phyloP scores from a whole-genome alignment of 208 protist species.

The Leishmania martiniquensis region DNA sequence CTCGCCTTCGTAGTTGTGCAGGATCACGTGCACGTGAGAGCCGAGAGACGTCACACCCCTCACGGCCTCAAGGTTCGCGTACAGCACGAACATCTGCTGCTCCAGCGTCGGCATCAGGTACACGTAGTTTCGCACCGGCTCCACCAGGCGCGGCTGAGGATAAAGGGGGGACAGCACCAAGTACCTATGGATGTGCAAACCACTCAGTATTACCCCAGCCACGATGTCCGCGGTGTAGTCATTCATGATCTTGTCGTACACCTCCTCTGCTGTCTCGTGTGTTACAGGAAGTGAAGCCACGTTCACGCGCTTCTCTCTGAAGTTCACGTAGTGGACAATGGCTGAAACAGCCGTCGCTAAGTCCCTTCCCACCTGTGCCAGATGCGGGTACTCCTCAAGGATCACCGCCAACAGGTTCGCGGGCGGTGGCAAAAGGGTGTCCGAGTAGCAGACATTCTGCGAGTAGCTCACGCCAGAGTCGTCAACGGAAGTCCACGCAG shows the following conservation, averaged over 20 bases:
- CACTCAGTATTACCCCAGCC: not conserved
- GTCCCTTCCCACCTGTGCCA: not conserved
- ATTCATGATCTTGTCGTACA: not conserved
- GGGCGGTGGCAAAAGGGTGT: not conserved
- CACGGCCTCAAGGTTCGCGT: slow-evolving; percentile 3
- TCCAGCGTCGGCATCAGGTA: slow-evolving; percentile 43
- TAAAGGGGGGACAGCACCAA: not conserved
- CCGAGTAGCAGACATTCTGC: slow-evolving; percentile 7
- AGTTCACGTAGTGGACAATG: not conserved
- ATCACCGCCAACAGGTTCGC: slow-evolving; percentile 12
- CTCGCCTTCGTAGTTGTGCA: slow-evolving; percentile 10
- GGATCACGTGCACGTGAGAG: not conserved
- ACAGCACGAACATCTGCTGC: slow-evolving; percentile 57
- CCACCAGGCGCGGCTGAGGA: not conserved
- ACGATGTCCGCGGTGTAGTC: not conserved
- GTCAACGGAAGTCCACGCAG: not conserved
- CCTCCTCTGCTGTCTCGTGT: not conserved
- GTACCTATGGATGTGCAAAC: not conserved
- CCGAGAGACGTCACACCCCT: not conserved
- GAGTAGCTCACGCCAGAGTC: slow-evolving; percentile 4
- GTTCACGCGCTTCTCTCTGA: not conserved
- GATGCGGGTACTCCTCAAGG: not conserved
- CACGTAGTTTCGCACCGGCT: not conserved
- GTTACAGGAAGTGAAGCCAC: not conserved
- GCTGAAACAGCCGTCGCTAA: not conserved